Evolutionary conservation across 768 basidiomycete species (phyloP), one percentile per base, ranked within the genome.

Genomic region (Boletus reticulatus): DNA sequence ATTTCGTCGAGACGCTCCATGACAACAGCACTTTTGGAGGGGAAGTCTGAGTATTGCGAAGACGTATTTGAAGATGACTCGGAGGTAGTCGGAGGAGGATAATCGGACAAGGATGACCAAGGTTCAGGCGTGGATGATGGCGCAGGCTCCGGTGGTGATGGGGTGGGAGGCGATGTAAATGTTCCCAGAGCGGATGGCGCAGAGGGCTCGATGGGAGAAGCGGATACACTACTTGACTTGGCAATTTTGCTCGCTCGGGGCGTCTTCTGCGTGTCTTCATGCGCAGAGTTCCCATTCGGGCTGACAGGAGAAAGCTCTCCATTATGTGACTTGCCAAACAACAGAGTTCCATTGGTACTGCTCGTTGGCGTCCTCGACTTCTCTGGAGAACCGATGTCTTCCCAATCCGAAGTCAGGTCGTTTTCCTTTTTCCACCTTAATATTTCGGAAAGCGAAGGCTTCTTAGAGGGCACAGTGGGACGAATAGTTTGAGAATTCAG

Each of bases 51-150:
- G 61, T 82, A 86, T 55, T 82, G 82, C 14, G 87, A 88, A 3
- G 86, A 88, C 11, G 82, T 79, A n/a, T 83, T 83, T 19, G 88
- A 89, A 17, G 88, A 88, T 5, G 88, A 88, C 60, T 83, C 84
- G 11, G 89, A 88, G 10, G 87, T 87, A 11, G 88, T 85, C 22
- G 78, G 80, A 52, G 79, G 78, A 39, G 85, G 85, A 63, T 85
- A 88, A 61, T 86, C 85, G 52, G 88, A 87, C 47, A 88, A 66
- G 6, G 88, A 88, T 16, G 89, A 90, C 50, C 87, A 84, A 32
- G 88, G 89, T 72, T 92, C 89, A 7, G 87, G 87, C 14, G 90
- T 91, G 11, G 84, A 75, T 12, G 88, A 81, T 17, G 80, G 80
- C 31, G 80, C 74, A 51, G 80, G 81, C 56, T 87, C 85, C 43